Evolutionary conservation across 495 filamentous ascomycete species (phyloP).

Genomic region (Aspergillus mulundensis): DNA sequence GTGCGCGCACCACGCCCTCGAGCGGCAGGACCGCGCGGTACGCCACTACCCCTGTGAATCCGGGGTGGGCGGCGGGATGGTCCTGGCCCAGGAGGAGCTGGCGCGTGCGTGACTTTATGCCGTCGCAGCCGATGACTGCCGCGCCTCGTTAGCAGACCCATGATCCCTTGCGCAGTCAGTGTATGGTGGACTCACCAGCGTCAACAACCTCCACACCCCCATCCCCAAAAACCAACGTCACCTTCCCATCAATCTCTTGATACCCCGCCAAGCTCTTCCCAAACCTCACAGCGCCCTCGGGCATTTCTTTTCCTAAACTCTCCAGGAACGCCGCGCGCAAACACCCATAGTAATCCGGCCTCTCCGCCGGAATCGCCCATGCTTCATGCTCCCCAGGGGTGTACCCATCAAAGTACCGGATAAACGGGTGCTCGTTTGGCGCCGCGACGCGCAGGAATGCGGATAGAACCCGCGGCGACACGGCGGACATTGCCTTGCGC

Average conservation of each 20-base stretch:
- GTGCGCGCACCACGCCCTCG: not conserved
- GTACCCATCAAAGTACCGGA: slow-evolving; percentile 5
- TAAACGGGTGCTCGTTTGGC: not conserved
- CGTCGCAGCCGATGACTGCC: slow-evolving; percentile 14
- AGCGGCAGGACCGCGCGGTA: slow-evolving; percentile 11
- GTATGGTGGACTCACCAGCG: slow-evolving; percentile 2
- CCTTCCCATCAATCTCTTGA: not conserved
- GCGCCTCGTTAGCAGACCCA: too few relatives aligned
- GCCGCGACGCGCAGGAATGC: not conserved
- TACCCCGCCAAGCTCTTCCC: not conserved
- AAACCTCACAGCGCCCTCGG: not conserved
- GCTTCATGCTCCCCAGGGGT: not conserved
- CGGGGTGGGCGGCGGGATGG: not conserved
- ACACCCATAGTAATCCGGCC: slow-evolving; percentile 6
- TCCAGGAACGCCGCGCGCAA: slow-evolving; percentile 10
- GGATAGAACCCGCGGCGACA: not conserved
- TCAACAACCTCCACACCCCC: not conserved
- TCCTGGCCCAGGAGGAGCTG: slow-evolving; percentile 1
- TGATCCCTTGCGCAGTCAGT: too few relatives aligned
- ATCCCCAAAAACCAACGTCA: slow-evolving; percentile 1
- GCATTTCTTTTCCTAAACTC: not conserved
- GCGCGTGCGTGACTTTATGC: slow-evolving; percentile 10
- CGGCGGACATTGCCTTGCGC: not conserved
- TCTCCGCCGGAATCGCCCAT: not conserved
- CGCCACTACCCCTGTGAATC: slow-evolving; percentile 7